Conservation (phyloP, 2,329 filamentous ascomycete species). For the Chaetoscypha palmicola region DNA sequence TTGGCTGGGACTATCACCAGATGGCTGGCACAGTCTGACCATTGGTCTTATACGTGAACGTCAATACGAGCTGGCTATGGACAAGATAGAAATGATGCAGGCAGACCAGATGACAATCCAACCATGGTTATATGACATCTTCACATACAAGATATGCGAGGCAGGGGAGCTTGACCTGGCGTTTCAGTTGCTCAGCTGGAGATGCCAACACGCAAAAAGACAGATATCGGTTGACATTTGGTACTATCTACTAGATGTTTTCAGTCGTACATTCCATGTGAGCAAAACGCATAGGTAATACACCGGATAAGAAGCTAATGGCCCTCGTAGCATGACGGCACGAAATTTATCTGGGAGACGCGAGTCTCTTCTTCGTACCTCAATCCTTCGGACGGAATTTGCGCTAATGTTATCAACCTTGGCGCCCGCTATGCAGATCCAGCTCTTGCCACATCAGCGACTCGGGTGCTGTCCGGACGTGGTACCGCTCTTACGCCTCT, state of each 20-base stretch:
- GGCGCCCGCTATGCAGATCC: constrained; percentile 64
- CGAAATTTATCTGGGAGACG: constrained; percentile 63
- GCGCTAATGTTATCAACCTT: constrained; percentile 62
- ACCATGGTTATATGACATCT: constrained; percentile 71
- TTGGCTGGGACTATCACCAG: constrained; percentile 59
- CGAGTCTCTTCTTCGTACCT: constrained; percentile 53
- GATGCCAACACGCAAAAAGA: constrained; percentile 37
- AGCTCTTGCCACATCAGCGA: constrained; percentile 61
- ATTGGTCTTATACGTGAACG: constrained; percentile 72
- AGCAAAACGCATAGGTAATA: too few species aligned
- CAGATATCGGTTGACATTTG: constrained; percentile 52
- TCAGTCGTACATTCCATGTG: constrained; percentile 57
- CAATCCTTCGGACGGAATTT: constrained; percentile 56
- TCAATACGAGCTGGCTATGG: constrained; percentile 74
- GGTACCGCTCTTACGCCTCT: constrained; percentile 51
- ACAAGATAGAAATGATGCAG: constrained; percentile 61
- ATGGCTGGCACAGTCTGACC: constrained; percentile 60
- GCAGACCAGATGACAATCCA: constrained; percentile 48
- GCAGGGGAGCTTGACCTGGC: constrained; percentile 72
- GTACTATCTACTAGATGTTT: constrained; percentile 68
- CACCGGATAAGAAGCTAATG: neutral
- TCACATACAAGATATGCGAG: constrained; percentile 66
- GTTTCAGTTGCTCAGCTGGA: constrained; percentile 56
- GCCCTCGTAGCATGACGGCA: constrained; percentile 49
- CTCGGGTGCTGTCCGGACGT: constrained; percentile 56